Base-by-base conservation (phyloP, 495 filamentous ascomycete species). In the Aspergillus bridgeri region DNA sequence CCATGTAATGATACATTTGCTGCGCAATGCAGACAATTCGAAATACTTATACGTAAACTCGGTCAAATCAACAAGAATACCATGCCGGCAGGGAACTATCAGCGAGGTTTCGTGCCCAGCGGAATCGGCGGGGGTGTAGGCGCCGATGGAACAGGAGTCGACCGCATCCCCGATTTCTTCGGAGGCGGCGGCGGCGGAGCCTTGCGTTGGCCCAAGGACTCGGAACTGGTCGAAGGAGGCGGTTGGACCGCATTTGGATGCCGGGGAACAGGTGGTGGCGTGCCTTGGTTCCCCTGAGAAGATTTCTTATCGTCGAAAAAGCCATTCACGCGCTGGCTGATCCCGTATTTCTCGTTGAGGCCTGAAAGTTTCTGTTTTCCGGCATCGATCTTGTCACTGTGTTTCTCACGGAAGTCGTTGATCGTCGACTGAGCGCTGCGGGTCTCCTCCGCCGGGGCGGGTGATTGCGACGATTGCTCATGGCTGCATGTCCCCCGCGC, bases 131-230 rank as follows among this genome's bases (percentile, higher is more conserved):
- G 77, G 42, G 77, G 73, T 22, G 65, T 54, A 17, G 73, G 63
- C 11, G 68, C 56, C 24, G 68, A 53, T 8, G 29, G 60, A 20
- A 71, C 64, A 20, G 69, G 63, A 24, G 66, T 46, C 7, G 73
- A 71, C 17, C 73, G 70, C 48, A 78, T 68, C 21, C 68, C 75
- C 21, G 76, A 72, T 59, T 79, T 84, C 67, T 86, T 87, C 9
- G 84, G 81, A n/a, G 86, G 86, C 3, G 86, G 87, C 2, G 76
- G 81, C 5, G 89, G 88, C 4, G 89, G 87, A 7, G 86, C 80
- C 61, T 86, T 89, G 72, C 86, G 89, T 63, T 76, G 81, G 27
- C 51, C 44, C 25, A 62, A 9, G 3, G 53, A 42, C 44, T 54
- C 62, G 19, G 52, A 48, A 11, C 62, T 60, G n/a, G 51, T 33